Evolutionary conservation across 1,284 basidiomycete genomes (phyloP), one percentile per base, ranked within the genome.

Genomic region (Vanrija pseudolonga): DNA sequence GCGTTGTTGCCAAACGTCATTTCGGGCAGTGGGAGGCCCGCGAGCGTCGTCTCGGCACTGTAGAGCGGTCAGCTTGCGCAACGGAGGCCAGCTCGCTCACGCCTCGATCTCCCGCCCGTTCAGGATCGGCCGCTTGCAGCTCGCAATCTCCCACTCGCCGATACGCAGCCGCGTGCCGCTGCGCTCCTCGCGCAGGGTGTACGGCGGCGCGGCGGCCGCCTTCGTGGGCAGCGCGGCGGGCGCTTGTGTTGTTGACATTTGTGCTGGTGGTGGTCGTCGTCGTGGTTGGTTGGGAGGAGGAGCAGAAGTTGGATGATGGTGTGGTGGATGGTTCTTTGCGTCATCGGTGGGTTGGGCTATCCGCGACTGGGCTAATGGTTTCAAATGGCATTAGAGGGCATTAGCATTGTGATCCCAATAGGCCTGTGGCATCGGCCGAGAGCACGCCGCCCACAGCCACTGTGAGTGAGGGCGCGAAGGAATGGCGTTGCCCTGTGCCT

Each of bases 1-100:
- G 76, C 76, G 74, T 98, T 98, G 72, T 83, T 84, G 5, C 93
- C 93, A 68, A 98, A 98, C 0, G 89, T 93, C 91, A 98, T 98
- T 72, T 99, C 95, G 3, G 96, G 96, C 0, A 95, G 76, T 0
- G 94, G 89, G 26, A 98, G 82, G 19, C 41, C 40, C 4, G 81
- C 82, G 64, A 96, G 85, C 48, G 82, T 82, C 60, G 89, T 85
- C 36, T 81, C 76, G 1, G 89, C 85, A 62, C 86, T 92, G 6
- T 6, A 26, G 26, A 2, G 26, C 11, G 5, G 51, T 57, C 17
- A 52, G 55, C 3, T n/a, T 36, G 28, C 19, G 26, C 24, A 26
- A 26, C 24, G 4, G 26, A 6, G 6, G 11, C 26, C 26, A 26
- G 15, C 2, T 1, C 4, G 65, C 76, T 58, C 57, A 78, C 68